A percentile compares a stretch with the other conserved stretches of the same genome.
These are phyloP conservation scores for Globisporangium camurandrum DNA, from an alignment of 352 stramenopile genomes.

Conservation along the genomic window DNA sequence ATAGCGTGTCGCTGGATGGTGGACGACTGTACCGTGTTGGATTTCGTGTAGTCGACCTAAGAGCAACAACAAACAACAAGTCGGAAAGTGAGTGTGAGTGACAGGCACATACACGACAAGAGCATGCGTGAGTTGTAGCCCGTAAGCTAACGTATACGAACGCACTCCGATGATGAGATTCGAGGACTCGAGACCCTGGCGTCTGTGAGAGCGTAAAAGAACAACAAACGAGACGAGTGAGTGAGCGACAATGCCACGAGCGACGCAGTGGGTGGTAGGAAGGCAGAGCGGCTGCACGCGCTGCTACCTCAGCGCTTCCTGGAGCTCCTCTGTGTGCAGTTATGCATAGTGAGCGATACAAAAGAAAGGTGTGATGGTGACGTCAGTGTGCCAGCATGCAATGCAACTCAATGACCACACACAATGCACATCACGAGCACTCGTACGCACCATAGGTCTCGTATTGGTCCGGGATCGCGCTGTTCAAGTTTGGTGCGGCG, in stretches of 20 bases:
- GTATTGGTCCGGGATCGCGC: conserved; percentile 45
- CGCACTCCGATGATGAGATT: conserved; percentile 66
- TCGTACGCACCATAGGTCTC: conserved; percentile 45
- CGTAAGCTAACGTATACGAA: no score
- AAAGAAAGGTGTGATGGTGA: no score
- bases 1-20: background rate
- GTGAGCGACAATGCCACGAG: background rate
- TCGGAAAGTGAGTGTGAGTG: background rate
- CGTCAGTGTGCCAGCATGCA: no score
- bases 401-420: no score
- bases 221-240: background rate
- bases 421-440: conserved; percentile 4
- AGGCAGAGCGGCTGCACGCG: background rate
- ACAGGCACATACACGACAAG: no score
- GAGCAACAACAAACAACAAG: background rate
- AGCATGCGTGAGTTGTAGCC: no score
- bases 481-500: conserved; percentile 17
- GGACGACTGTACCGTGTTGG: conserved; percentile 39
- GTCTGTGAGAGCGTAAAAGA: conserved; percentile 10
- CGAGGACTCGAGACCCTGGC: conserved; percentile 50
- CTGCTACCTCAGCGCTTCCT: conserved; percentile 52
- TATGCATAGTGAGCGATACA: no score
- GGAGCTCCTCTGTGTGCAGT: conserved; percentile 42
- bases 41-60: conserved; percentile 74
- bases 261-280: no score